A percentile compares a stretch with the other conserved stretches of the same genome.
phyloP scores from a whole-genome alignment of 306 rosid genomes.

The Canavalia gladiata region DNA sequence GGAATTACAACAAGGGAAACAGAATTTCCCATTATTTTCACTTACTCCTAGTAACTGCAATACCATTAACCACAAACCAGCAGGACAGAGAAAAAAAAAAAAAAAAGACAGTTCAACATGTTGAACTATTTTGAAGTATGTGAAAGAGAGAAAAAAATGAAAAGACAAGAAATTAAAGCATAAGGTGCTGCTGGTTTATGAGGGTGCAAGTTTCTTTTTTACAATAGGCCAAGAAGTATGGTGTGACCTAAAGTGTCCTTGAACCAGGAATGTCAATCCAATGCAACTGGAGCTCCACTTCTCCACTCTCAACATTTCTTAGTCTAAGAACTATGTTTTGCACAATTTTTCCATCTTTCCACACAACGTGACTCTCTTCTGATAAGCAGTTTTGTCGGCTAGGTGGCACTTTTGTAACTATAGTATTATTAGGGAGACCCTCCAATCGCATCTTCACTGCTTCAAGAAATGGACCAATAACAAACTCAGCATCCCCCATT shows the following conservation, averaged over 20 bases:
- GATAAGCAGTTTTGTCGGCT: slow-evolving; percentile 71
- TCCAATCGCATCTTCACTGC: slow-evolving; percentile 56
- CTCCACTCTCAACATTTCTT: slow-evolving; percentile 81
- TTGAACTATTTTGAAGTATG: neutral
- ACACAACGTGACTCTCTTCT: slow-evolving; percentile 73
- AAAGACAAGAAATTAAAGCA: neutral
- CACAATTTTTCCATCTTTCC: slow-evolving; percentile 60
- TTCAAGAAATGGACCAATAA: slow-evolving; percentile 57
- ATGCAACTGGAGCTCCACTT: slow-evolving; percentile 74
- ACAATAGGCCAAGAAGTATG: neutral
- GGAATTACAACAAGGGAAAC: slow-evolving; percentile 12
- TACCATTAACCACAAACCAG: neutral
- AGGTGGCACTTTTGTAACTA: slow-evolving; percentile 64
- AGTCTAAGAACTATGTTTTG: slow-evolving; percentile 79
- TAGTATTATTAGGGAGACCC: slow-evolving; percentile 61
- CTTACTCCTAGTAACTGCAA: slow-evolving; percentile 10
- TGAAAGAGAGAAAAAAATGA: neutral
- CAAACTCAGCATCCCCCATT: slow-evolving; percentile 91
- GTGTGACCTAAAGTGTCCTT: slow-evolving; percentile 53
- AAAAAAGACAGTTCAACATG: neutral
- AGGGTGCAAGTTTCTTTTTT: slow-evolving; percentile 8
- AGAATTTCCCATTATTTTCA: slow-evolving; percentile 22
- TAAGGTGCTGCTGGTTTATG: neutral
- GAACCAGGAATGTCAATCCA: slow-evolving; percentile 85
- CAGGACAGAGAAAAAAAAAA: neutral